Percentiles rank a stretch among this genome's conserved stretches.
Conservation (phyloP, 2,329 filamentous ascomycete genomes). For the Paradendryphiella salina region DNA sequence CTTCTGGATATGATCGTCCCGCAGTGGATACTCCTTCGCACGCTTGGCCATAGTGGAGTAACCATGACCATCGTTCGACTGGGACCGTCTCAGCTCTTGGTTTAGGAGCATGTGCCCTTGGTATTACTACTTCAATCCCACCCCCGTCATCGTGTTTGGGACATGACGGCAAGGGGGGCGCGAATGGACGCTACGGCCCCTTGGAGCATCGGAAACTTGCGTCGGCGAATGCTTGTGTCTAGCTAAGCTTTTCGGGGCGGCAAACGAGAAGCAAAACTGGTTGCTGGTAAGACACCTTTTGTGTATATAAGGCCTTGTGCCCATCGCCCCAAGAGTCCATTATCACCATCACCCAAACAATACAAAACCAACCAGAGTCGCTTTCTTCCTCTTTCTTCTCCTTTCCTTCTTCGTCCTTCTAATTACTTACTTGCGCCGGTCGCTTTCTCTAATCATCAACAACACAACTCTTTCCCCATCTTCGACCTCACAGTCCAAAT, state of each 20-base stretch:
- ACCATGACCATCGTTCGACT: slow-evolving; percentile 31
- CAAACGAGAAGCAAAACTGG: neutral
- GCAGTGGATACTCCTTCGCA: slow-evolving; percentile 18
- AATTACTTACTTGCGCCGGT: slow-evolving; percentile 43
- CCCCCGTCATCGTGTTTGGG: slow-evolving; percentile 18
- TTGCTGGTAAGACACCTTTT: neutral
- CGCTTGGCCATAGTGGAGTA: slow-evolving; percentile 10
- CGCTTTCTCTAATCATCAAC: slow-evolving; percentile 37
- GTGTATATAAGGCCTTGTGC: slow-evolving; percentile 35
- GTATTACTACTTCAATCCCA: slow-evolving; percentile 27
- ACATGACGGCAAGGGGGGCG: slow-evolving; percentile 14
- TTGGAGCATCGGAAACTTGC: slow-evolving; percentile 11
- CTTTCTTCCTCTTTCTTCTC: slow-evolving; percentile 27
- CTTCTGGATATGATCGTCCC: slow-evolving; percentile 30
- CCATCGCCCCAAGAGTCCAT: slow-evolving; percentile 15
- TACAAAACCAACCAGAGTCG: slow-evolving; percentile 21
- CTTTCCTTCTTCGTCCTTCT: slow-evolving; percentile 25
- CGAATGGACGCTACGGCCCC: neutral
- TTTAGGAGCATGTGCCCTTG: slow-evolving; percentile 18
- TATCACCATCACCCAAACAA: slow-evolving; percentile 32
- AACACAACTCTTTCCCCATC: neutral
- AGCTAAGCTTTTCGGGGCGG: slow-evolving; percentile 34
- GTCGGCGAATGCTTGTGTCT: slow-evolving; percentile 33
- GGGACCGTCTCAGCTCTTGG: slow-evolving; percentile 30
- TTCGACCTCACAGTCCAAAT: slow-evolving; percentile 9